These are phyloP conservation scores for Epithemia pelagica DNA, from an alignment of 108 stramenopile species.

Conservation along the genomic window DNA sequence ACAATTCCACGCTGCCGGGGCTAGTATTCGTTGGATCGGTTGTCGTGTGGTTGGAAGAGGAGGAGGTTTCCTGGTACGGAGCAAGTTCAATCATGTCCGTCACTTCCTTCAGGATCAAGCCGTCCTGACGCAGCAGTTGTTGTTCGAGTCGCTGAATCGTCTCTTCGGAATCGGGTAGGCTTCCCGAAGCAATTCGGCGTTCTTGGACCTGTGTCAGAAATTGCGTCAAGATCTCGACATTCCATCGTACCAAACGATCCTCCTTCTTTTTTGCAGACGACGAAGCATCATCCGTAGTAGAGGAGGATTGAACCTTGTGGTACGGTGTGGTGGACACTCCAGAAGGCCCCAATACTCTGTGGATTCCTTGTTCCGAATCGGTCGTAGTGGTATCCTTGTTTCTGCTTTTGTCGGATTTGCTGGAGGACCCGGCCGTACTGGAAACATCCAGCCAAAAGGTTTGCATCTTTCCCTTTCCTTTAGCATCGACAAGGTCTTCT, in stretches of 20 bases:
- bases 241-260: background rate
- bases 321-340: background rate
- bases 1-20: background rate
- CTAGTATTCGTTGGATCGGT: constrained; percentile 2
- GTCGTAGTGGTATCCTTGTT: background rate
- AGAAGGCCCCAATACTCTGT: too few relatives aligned
- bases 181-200: background rate
- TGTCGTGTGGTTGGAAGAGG: constrained; percentile 2
- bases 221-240: background rate
- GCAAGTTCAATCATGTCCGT: constrained; percentile 29
- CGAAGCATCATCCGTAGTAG: background rate
- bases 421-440: background rate
- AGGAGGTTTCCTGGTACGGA: constrained; percentile 2
- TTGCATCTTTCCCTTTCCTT: constrained; percentile 31
- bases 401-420: background rate
- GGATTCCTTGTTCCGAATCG: too few relatives aligned
- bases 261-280: background rate
- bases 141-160: background rate
- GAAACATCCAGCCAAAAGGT: constrained; percentile 22
- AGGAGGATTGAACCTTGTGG: background rate
- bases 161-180: background rate
- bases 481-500: constrained; percentile 9
- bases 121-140: background rate
- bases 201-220: background rate
- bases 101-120: constrained; percentile 28